Evolutionary conservation across 1,284 basidiomycete species (phyloP).

Genomic region (Ustilago shanxiensis): DNA sequence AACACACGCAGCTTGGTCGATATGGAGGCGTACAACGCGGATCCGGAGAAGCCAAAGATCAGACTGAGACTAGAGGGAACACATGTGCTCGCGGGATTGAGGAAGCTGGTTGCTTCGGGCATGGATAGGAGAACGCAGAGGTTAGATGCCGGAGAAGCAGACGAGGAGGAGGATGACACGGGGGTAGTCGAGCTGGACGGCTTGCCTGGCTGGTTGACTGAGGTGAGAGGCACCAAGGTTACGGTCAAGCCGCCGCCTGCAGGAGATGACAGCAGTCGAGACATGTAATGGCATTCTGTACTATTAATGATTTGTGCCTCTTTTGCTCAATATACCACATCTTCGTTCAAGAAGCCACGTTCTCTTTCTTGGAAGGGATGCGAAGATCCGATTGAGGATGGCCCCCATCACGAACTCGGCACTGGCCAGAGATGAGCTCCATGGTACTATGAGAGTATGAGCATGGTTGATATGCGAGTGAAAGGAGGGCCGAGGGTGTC

Average conservation of each 20-base stretch:
- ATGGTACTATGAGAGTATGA: not conserved
- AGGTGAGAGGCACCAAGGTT: slow-evolving; percentile 55
- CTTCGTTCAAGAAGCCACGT: not conserved
- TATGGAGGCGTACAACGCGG: slow-evolving; percentile 46
- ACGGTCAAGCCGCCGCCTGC: slow-evolving; percentile 32
- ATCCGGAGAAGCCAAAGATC: slow-evolving; percentile 45
- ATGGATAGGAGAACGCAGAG: slow-evolving; percentile 44
- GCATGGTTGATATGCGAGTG: not conserved
- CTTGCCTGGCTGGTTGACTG: slow-evolving; percentile 55
- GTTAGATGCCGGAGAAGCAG: slow-evolving; percentile 30
- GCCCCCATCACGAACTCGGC: too few relatives aligned
- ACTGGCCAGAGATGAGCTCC: not conserved
- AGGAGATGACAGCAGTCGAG: slow-evolving; percentile 41
- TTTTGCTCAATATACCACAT: slow-evolving; percentile 9
- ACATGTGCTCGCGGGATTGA: slow-evolving; percentile 54
- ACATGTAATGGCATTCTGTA: slow-evolving; percentile 27
- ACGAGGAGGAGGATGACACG: slow-evolving; percentile 13
- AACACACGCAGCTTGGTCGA: slow-evolving; percentile 33
- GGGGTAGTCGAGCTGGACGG: slow-evolving; percentile 31
- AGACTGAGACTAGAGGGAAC: slow-evolving; percentile 53
- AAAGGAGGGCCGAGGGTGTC: slow-evolving; percentile 9
- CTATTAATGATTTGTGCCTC: not conserved
- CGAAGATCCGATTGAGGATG: too few relatives aligned
- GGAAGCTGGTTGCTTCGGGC: slow-evolving; percentile 51
- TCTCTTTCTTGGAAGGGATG: too few relatives aligned